These are phyloP conservation scores for Calonectria ilicicola DNA, from an alignment of 2,329 filamentous ascomycete genomes.

Conservation along the genomic window DNA sequence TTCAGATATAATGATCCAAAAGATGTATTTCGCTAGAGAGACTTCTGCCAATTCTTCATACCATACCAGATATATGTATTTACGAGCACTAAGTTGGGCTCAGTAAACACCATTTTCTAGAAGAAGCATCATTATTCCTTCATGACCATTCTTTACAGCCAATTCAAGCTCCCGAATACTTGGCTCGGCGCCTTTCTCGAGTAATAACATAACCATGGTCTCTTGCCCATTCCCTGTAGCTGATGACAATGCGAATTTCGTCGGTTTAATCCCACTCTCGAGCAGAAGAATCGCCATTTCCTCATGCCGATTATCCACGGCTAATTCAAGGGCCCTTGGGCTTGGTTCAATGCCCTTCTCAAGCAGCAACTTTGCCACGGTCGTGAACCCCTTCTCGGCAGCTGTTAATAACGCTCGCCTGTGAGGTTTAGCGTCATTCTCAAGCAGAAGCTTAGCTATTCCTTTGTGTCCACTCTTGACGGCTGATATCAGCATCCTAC, in stretches of 20 bases:
- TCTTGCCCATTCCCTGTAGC: background rate
- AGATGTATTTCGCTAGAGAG: too few species aligned
- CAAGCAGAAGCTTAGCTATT: background rate
- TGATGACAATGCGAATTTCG: too few species aligned
- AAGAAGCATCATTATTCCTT: background rate
- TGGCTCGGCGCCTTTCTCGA: background rate
- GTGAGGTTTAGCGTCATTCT: background rate
- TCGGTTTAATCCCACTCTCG: background rate
- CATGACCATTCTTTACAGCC: background rate
- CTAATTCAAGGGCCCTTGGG: background rate
- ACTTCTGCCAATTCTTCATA: too few species aligned
- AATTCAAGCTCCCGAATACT: background rate
- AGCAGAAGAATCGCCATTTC: background rate
- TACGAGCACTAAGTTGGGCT: too few species aligned
- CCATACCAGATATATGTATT: too few species aligned
- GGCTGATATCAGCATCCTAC: background rate
- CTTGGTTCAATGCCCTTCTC: background rate
- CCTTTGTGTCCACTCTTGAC: background rate
- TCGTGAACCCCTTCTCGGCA: background rate
- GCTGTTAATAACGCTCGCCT: background rate
- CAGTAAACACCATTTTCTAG: background rate
- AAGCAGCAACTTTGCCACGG: background rate
- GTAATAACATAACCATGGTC: background rate
- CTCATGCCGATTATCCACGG: background rate
- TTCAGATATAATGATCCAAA: too few species aligned